A percentile compares a stretch with the other conserved stretches of the same genome.
These are phyloP conservation scores for Pythium biforme DNA, from an alignment of 352 stramenopile species.

Conservation along the genomic window DNA sequence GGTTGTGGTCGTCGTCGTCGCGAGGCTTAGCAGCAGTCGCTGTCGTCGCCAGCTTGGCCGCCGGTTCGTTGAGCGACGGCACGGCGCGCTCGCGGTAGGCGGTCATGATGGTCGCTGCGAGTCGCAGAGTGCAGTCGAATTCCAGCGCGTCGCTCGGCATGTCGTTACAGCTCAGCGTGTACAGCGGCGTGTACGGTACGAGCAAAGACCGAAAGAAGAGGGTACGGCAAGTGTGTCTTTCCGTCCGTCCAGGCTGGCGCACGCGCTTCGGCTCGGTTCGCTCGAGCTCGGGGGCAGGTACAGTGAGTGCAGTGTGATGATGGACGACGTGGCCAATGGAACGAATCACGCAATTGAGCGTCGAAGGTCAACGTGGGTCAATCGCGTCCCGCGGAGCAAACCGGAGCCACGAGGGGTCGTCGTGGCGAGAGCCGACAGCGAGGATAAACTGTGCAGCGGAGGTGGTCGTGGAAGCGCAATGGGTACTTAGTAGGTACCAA, in stretches of 20 bases:
- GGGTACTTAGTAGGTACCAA: not conserved
- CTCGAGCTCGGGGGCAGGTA: not conserved
- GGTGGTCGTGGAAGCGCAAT: too few species aligned
- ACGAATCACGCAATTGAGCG: not conserved
- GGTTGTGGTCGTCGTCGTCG: not conserved
- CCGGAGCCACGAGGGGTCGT: too few species aligned
- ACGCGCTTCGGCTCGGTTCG: not conserved
- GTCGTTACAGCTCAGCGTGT: not conserved
- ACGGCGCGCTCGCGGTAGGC: slow-evolving; percentile 2
- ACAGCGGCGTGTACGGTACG: not conserved
- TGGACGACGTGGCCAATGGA: not conserved
- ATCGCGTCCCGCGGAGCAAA: too few species aligned
- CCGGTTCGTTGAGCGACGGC: not conserved
- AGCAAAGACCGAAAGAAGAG: not conserved
- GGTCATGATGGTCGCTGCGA: slow-evolving; percentile 14
- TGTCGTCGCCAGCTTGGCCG: not conserved
- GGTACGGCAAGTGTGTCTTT: too few species aligned
- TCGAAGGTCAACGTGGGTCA: too few species aligned
- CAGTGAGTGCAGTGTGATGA: not conserved
- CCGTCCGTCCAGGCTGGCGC: not conserved
- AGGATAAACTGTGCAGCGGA: too few species aligned
- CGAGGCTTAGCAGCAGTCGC: not conserved
- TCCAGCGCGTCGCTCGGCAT: not conserved
- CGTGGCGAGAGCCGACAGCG: too few species aligned
- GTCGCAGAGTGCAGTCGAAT: slow-evolving; percentile 15